Percentiles rank a stretch among this genome's conserved stretches.
phyloP scores from a whole-genome alignment of 2,329 filamentous ascomycete genomes.

The Stylonectria norvegica region DNA sequence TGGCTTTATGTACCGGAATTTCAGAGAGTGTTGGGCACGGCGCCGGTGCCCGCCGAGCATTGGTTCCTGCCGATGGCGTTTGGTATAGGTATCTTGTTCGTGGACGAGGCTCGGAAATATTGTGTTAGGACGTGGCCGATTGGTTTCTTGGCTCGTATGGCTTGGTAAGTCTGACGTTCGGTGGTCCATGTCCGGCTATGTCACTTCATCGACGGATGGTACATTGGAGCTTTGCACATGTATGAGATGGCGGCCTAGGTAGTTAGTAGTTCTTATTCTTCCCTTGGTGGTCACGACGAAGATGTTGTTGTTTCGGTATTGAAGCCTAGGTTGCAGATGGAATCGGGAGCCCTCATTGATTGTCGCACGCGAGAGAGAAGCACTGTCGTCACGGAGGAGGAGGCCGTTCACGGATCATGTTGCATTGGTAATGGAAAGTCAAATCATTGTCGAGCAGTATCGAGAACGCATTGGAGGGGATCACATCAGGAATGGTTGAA shows the following conservation, averaged over 20 bases:
- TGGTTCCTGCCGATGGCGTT: constrained; percentile 76
- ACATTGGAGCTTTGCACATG: constrained; percentile 1
- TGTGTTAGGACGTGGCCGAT: constrained; percentile 12
- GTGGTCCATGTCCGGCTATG: constrained; percentile 5
- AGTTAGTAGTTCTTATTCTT: constrained; percentile 11
- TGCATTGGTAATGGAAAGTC: too few relatives aligned
- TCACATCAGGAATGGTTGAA: too few relatives aligned
- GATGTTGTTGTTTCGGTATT: neutral
- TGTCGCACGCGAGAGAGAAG: too few relatives aligned
- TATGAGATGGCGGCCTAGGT: constrained; percentile 6
- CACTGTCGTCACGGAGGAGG: too few relatives aligned
- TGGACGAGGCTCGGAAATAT: constrained; percentile 15
- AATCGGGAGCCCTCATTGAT: too few relatives aligned
- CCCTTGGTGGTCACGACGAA: neutral
- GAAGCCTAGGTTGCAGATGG: too few relatives aligned
- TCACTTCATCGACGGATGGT: neutral
- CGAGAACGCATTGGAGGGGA: too few relatives aligned
- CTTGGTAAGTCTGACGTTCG: constrained; percentile 9
- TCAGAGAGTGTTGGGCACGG: constrained; percentile 58
- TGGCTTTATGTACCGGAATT: constrained; percentile 66
- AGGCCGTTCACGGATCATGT: too few relatives aligned
- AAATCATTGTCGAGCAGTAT: too few relatives aligned
- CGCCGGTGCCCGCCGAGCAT: constrained; percentile 64
- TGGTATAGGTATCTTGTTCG: constrained; percentile 38
- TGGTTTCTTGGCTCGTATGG: constrained; percentile 9